Base-by-base conservation (phyloP, 306 rosid species). In the Senna siamea region DNA sequence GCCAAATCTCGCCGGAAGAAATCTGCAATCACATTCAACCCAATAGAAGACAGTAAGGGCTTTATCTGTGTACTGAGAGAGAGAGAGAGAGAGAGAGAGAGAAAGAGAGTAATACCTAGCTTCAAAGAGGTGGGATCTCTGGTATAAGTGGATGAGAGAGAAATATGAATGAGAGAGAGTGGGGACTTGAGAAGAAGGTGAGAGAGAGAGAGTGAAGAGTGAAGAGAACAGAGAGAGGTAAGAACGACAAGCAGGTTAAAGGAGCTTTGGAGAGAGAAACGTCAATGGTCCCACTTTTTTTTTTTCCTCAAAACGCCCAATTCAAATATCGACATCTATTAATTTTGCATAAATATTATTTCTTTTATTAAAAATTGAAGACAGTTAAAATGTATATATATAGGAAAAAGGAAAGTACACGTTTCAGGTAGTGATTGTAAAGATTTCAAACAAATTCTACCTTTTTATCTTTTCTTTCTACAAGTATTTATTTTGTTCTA, bases 1-100 rank as follows among this genome's bases (percentile, higher is more conserved):
- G 86, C 68, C 68, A 19, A 62, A 62, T 37, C 68, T 60, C 54
- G 9, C 54, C 20, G 54, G 66, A 70, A 80, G 84, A 1, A 72
- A 58, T 53, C 86, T 87, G 84, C 81, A 78, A 77, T 78, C 72
- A 78, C 89, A 79, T 82, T 75, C 75, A 26, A 77, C 51, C 11
- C 5, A 63, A 71, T 47, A 22, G n/a, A 6, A 40, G 57, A 58
- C 46, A 34, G 23, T 57, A 5, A 58, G 40, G 14, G 46, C 5
- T 60, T 17, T 35, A 35, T 34, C 37, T 28, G 40, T 12, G 19
- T 13, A 18, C n/a, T 14, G 14, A 28, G 63, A 57, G 9, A 6
- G 34, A 15, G 32, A 60, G 66, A 60, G 44, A 26, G 30, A 26
- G 30, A 26, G 30, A 26, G 30, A 26, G 30, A 26, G 30, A 26